Conservation (phyloP, 108 stramenopile species). For the Nannochloropsis salina region DNA sequence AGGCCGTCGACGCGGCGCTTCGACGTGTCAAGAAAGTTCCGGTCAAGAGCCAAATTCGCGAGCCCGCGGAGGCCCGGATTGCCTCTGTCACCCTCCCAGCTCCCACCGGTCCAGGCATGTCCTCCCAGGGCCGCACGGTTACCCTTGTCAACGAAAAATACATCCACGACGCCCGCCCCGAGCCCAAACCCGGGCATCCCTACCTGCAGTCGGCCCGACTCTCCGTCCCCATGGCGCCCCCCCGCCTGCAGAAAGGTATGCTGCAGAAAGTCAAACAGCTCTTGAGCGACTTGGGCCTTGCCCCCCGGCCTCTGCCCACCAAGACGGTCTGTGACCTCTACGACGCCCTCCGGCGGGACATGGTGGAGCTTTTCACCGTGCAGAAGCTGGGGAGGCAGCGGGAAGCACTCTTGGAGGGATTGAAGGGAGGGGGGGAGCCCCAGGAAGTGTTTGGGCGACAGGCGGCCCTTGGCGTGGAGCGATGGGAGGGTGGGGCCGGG, state of each 20-base stretch:
- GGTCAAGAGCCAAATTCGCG: not conserved
- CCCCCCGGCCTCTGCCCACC: not conserved
- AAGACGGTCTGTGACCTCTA: not conserved
- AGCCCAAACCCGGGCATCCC: slow-evolving; percentile 10
- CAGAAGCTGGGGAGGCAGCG: slow-evolving; percentile 10
- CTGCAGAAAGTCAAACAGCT: not conserved
- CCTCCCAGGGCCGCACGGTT: not conserved
- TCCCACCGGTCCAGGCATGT: not conserved
- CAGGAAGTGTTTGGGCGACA: not conserved
- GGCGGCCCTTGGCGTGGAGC: not conserved
- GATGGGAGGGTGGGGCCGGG: not conserved
- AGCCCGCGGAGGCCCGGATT: not conserved
- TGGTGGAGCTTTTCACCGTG: not conserved
- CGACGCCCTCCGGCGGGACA: not conserved
- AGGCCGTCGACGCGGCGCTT: not conserved
- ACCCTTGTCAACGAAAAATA: slow-evolving; percentile 6
- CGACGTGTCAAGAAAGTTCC: not conserved
- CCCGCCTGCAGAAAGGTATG: not conserved
- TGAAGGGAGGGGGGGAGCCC: not conserved
- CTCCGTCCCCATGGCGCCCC: not conserved
- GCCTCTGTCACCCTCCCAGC: not conserved
- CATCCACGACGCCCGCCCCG: not conserved
- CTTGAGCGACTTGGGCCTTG: not conserved
- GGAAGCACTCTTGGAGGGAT: not conserved
- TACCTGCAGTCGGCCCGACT: not conserved